A percentile compares a stretch with the other conserved stretches of the same genome.
Evolutionary conservation across 2,329 filamentous ascomycete genomes (phyloP).

Genomic region (Pseudomassariella vexata): DNA sequence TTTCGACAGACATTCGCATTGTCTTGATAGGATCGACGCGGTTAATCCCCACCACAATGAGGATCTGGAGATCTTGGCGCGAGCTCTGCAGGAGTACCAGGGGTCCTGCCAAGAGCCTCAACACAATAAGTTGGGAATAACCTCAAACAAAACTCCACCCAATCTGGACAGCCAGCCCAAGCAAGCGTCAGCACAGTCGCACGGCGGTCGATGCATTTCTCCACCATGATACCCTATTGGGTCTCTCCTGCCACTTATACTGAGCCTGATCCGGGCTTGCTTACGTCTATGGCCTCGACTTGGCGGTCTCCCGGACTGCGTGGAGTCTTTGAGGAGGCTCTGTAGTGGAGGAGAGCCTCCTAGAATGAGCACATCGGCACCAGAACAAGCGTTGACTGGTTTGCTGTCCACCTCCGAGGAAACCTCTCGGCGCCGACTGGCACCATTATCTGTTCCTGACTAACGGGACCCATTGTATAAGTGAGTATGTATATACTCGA

Average conservation of each 20-base stretch:
- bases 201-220: too few species aligned
- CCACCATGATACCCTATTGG: too few species aligned
- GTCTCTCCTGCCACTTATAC: background rate
- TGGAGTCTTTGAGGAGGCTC: background rate
- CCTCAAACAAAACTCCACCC: conserved; percentile 1
- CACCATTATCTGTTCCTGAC: background rate
- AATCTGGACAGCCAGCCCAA: background rate
- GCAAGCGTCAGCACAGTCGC: background rate
- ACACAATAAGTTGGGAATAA: conserved; percentile 4
- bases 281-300: background rate
- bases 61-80: conserved; percentile 1
- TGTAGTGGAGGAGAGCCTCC: background rate
- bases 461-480: too few species aligned
- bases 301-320: background rate
- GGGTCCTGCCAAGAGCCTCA: conserved; percentile 6
- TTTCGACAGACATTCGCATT: background rate
- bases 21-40: background rate
- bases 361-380: background rate
- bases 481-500: background rate
- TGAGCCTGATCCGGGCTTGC: background rate
- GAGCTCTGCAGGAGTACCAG: conserved; percentile 3
- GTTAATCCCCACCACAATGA: conserved; percentile 2
- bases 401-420: conserved; percentile 1
- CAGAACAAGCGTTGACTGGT: background rate
- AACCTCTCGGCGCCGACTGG: background rate